phyloP scores from a whole-genome alignment of 2,329 filamentous ascomycete species.

The Atkinsonella hypoxylon region DNA sequence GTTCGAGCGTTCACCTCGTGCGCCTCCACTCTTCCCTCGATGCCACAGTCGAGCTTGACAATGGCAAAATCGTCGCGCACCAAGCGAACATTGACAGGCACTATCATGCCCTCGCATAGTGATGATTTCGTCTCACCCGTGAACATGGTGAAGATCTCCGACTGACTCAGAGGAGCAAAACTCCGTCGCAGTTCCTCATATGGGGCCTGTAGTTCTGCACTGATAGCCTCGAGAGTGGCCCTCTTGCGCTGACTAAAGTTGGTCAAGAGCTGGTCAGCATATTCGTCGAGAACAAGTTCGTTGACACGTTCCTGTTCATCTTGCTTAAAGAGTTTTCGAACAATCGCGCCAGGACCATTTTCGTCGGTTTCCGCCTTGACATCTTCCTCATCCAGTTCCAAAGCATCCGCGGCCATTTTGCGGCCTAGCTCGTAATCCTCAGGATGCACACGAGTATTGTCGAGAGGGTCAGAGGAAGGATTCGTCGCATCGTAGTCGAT shows the following conservation, averaged over 20 bases:
- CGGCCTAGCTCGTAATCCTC: slow-evolving; percentile 97
- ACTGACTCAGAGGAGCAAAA: slow-evolving; percentile 56
- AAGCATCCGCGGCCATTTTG: slow-evolving; percentile 95
- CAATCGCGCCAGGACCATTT: slow-evolving; percentile 78
- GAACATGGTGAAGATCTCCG: slow-evolving; percentile 91
- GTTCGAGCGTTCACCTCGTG: slow-evolving; percentile 68
- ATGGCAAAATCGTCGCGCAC: slow-evolving; percentile 90
- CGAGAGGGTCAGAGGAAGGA: slow-evolving; percentile 76
- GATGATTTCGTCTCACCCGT: slow-evolving; percentile 85
- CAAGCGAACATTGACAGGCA: slow-evolving; percentile 77
- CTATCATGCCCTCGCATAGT: slow-evolving; percentile 79
- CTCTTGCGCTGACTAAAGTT: slow-evolving; percentile 93
- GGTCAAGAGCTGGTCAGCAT: slow-evolving; percentile 85
- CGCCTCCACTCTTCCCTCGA: slow-evolving; percentile 77
- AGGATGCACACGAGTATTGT: slow-evolving; percentile 93
- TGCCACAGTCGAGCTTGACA: slow-evolving; percentile 83
- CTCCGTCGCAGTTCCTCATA: slow-evolving; percentile 87
- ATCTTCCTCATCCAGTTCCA: slow-evolving; percentile 95
- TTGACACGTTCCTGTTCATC: slow-evolving; percentile 92
- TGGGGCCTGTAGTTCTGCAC: slow-evolving; percentile 80
- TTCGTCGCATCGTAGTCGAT: slow-evolving; percentile 80
- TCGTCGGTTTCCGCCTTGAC: slow-evolving; percentile 90
- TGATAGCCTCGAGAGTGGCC: slow-evolving; percentile 90
- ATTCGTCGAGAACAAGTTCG: slow-evolving; percentile 90
- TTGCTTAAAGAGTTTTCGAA: slow-evolving; percentile 89